Evolutionary conservation across 2,329 filamentous ascomycete species (phyloP), one percentile per base, ranked within the genome.

Genomic region (Ascochyta viciae-villosae): DNA sequence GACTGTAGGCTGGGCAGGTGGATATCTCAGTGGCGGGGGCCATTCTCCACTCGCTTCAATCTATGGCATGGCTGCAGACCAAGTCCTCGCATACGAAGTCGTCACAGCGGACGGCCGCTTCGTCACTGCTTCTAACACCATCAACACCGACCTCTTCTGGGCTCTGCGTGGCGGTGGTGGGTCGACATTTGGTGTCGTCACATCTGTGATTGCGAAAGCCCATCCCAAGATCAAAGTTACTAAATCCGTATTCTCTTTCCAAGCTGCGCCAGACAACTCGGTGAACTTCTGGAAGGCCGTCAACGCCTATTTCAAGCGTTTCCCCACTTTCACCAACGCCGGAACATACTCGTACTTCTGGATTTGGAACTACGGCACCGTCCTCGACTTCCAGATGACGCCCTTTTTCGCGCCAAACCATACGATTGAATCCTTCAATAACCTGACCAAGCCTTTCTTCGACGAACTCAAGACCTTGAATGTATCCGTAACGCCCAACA

Each of bases 161-260:
- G 61, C 61, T 10, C 41, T 64, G 4, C 47, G 58, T 15, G 63
- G 66, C 3, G 66, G 65, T 6, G 66, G 66, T 34, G 65, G 63
- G 3, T 47, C 50, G 4, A 65, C 65, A 0, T 68, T 61, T 16
- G 66, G 65, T 10, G 48, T 66, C n/a, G 60, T 67, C 0, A 62
- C 61, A 3, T 61, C 59, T 5, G 54, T 62, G 3, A 61, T 64
- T 15, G 57, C 63, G 5, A 51, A 55, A 24, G 64, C 63, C 6
- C 61, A 66, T 15, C 66, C 64, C 6, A 64, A 54, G 27, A 62
- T 59, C 10, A 58, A 62, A 2, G 64, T 56, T 45, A 6, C 68
- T 64, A 61, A 58, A 15, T 61, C 58, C 2, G 74, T 68, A 66
- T 65, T 68, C 27, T 71, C 67, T 1, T 62, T 67, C 13, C 58